phyloP scores from a whole-genome alignment of 164 flowering plant species.

The Piper longum region DNA sequence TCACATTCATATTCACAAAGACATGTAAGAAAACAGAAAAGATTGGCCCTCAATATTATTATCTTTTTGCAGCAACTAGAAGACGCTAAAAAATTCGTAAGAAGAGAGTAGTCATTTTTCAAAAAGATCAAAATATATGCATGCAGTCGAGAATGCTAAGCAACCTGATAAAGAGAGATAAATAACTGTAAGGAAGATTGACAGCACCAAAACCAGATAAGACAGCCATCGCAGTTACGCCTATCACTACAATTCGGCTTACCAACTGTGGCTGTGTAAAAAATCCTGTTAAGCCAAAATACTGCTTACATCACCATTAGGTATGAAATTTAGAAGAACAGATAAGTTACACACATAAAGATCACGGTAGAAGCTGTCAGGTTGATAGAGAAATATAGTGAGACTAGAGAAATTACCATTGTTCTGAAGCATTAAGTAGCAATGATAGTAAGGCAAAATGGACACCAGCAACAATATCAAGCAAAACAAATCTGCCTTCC shows the following conservation, averaged over 20 bases:
- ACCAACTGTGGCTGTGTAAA: conserved; percentile 93
- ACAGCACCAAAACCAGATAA: conserved; percentile 99
- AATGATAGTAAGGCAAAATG: conserved; percentile 85
- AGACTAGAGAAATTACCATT: conserved; percentile 33
- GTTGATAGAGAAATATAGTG: too few relatives aligned
- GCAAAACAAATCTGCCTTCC: conserved; percentile 90
- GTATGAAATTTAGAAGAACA: background rate
- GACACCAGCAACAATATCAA: conserved; percentile 72
- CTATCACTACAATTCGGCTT: conserved; percentile 94
- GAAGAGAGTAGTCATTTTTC: background rate
- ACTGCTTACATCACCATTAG: background rate
- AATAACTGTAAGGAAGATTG: conserved; percentile 89
- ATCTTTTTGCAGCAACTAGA: background rate
- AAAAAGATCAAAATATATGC: background rate
- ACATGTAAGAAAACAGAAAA: background rate
- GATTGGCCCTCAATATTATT: background rate
- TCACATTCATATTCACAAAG: conserved; percentile 3
- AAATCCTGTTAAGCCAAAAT: conserved; percentile 39
- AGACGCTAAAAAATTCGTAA: too few relatives aligned
- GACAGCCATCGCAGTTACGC: conserved; percentile 96
- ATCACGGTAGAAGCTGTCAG: background rate
- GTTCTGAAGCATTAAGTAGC: conserved; percentile 79
- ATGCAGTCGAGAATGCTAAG: background rate
- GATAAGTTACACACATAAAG: background rate
- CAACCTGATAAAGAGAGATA: conserved; percentile 91